A percentile compares a stretch with the other conserved stretches of the same genome.
phyloP scores from a whole-genome alignment of 495 filamentous ascomycete species.

The Gamarada debralockiae region DNA sequence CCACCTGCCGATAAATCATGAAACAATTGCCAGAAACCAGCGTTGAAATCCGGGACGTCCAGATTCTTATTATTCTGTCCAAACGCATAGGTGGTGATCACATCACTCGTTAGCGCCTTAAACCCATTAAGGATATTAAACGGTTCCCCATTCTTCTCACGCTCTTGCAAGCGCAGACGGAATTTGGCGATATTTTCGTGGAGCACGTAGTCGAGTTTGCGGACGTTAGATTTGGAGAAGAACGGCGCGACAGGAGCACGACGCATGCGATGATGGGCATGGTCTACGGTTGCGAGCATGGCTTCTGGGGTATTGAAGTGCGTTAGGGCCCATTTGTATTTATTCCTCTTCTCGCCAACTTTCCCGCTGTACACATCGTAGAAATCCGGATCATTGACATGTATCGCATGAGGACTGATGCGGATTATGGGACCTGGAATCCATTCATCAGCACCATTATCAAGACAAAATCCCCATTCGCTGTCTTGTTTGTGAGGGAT shows the following conservation, averaged over 20 bases:
- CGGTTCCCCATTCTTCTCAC: neutral
- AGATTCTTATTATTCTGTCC: neutral
- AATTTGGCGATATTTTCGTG: conserved; percentile 38
- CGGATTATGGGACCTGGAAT: conserved; percentile 21
- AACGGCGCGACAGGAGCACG: conserved; percentile 34
- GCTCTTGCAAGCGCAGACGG: conserved; percentile 5
- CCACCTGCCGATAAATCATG: neutral
- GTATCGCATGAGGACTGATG: conserved; percentile 27
- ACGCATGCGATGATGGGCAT: conserved; percentile 37
- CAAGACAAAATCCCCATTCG: no score
- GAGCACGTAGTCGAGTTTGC: conserved; percentile 37
- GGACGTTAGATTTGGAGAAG: conserved; percentile 45
- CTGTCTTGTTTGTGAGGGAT: neutral
- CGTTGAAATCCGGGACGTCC: conserved; percentile 5
- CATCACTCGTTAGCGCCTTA: neutral
- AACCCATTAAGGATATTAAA: neutral
- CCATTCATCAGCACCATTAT: no score
- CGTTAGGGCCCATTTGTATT: conserved; percentile 2
- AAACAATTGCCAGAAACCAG: neutral
- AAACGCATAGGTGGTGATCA: conserved; percentile 2
- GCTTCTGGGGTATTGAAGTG: conserved; percentile 10
- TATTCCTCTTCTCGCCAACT: conserved; percentile 11
- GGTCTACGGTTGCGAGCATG: conserved; percentile 39
- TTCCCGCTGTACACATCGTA: conserved; percentile 38
- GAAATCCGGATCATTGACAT: conserved; percentile 49